These are phyloP conservation scores for Hyphodiscus sp. DNA, from an alignment of 2,329 filamentous ascomycete genomes.

Conservation along the genomic window DNA sequence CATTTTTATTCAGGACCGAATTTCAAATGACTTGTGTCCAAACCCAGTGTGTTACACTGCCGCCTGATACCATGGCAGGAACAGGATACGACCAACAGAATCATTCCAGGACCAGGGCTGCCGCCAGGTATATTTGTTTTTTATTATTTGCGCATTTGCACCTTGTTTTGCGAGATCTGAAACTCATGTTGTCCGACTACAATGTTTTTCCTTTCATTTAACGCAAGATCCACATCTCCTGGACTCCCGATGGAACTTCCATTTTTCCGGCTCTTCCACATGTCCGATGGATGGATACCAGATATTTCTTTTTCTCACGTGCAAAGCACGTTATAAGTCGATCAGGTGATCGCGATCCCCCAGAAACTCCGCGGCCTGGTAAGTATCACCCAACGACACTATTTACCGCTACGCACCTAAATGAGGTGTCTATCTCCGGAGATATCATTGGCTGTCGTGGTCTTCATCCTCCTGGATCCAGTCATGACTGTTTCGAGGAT, in stretches of 20 bases:
- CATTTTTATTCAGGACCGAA: constrained; percentile 7
- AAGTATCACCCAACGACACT: not conserved
- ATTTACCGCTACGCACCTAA: not conserved
- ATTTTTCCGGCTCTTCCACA: not conserved
- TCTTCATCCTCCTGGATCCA: not conserved
- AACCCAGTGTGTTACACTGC: constrained; percentile 24
- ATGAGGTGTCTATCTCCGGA: not conserved
- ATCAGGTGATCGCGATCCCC: constrained; percentile 1
- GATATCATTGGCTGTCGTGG: not conserved
- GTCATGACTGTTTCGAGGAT: not conserved
- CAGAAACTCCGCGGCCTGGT: not conserved
- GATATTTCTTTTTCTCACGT: not conserved
- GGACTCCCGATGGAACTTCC: constrained; percentile 3
- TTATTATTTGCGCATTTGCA: constrained; percentile 17
- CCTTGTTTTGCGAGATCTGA: constrained; percentile 8
- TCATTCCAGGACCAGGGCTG: constrained; percentile 25
- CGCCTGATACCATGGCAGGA: constrained; percentile 28
- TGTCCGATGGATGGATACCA: not conserved
- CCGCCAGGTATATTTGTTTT: constrained; percentile 30
- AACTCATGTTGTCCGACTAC: constrained; percentile 25
- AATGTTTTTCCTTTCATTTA: constrained; percentile 22
- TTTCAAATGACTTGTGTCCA: constrained; percentile 29
- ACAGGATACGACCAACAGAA: constrained; percentile 26
- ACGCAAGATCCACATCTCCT: constrained; percentile 10
- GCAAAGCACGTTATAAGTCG: not conserved